Conservation (phyloP, 1,139 yeast genomes). For the Geotrichum fermentans region DNA sequence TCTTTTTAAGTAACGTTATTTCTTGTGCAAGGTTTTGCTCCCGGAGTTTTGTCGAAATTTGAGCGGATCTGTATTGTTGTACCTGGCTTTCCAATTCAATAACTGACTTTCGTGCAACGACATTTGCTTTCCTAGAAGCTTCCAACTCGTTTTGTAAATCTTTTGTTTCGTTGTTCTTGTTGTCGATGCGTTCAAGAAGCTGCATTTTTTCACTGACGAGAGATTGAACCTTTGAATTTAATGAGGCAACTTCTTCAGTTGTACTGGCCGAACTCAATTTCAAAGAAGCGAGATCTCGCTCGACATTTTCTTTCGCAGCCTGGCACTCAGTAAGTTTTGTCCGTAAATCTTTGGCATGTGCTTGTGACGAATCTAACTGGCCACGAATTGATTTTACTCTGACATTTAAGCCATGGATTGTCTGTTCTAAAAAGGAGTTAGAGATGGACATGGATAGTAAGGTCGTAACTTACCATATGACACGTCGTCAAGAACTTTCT, state of each 20-base stretch:
- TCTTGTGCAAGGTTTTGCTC: slow-evolving; percentile 42
- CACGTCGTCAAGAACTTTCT: slow-evolving; percentile 48
- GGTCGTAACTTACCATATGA: slow-evolving; percentile 28
- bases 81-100: slow-evolving; percentile 41
- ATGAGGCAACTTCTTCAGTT: slow-evolving; percentile 23
- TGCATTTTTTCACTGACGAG: slow-evolving; percentile 39
- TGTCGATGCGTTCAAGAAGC: slow-evolving; percentile 42
- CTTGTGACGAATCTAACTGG: slow-evolving; percentile 32
- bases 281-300: slow-evolving; percentile 34
- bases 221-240: slow-evolving; percentile 26
- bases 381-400: slow-evolving; percentile 37
- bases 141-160: slow-evolving; percentile 52
- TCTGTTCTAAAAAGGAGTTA: slow-evolving; percentile 46
- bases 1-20: slow-evolving; percentile 36
- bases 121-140: slow-evolving; percentile 46
- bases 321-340: slow-evolving; percentile 35
- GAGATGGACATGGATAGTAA: neutral
- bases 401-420: slow-evolving; percentile 40
- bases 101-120: slow-evolving; percentile 41
- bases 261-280: slow-evolving; percentile 30
- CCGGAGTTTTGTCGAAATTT: slow-evolving; percentile 38
- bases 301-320: slow-evolving; percentile 31
- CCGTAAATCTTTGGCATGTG: slow-evolving; percentile 36
- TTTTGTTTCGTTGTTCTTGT: slow-evolving; percentile 46
- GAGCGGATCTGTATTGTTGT: slow-evolving; percentile 37